phyloP scores from a whole-genome alignment of 2,329 filamentous ascomycete genomes.

The Plenodomus tracheiphilus region DNA sequence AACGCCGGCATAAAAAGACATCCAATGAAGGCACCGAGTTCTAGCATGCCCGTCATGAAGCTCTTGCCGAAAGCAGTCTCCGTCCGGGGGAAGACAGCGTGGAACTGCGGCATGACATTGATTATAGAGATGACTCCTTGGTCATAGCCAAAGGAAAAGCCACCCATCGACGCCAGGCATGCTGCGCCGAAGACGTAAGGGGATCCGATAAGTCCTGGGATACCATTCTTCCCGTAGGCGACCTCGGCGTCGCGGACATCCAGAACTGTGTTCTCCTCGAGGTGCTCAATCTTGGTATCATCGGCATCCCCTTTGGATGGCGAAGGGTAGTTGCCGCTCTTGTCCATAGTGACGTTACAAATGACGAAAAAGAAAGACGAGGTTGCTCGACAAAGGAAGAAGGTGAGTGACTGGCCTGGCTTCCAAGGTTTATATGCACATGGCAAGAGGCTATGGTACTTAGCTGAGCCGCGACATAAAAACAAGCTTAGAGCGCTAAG shows the following conservation, averaged over 20 bases:
- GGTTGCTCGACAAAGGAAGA: too few species aligned
- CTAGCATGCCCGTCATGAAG: constrained; percentile 26
- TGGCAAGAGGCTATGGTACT: too few species aligned
- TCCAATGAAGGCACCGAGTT: constrained; percentile 49
- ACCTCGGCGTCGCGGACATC: background rate
- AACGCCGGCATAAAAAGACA: constrained; percentile 42
- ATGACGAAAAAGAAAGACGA: too few species aligned
- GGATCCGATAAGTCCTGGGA: constrained; percentile 37
- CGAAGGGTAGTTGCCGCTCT: too few species aligned
- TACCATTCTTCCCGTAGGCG: constrained; percentile 2
- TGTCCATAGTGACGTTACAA: too few species aligned
- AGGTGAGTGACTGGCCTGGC: too few species aligned
- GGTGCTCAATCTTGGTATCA: too few species aligned
- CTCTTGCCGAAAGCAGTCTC: constrained; percentile 40
- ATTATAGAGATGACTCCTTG: constrained; percentile 46
- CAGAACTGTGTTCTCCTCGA: too few species aligned
- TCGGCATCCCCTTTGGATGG: too few species aligned
- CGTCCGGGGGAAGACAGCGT: constrained; percentile 16
- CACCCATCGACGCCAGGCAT: constrained; percentile 28
- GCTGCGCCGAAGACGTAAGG: constrained; percentile 48
- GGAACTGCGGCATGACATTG: constrained; percentile 52
- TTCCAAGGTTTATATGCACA: too few species aligned
- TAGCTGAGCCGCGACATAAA: too few species aligned
- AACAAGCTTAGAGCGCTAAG: too few species aligned
- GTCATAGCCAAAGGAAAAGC: constrained; percentile 45